A percentile compares a stretch with the other conserved stretches of the same genome.
phyloP scores from a whole-genome alignment of 305 asterid species.

The Solanum aculeatissimum region DNA sequence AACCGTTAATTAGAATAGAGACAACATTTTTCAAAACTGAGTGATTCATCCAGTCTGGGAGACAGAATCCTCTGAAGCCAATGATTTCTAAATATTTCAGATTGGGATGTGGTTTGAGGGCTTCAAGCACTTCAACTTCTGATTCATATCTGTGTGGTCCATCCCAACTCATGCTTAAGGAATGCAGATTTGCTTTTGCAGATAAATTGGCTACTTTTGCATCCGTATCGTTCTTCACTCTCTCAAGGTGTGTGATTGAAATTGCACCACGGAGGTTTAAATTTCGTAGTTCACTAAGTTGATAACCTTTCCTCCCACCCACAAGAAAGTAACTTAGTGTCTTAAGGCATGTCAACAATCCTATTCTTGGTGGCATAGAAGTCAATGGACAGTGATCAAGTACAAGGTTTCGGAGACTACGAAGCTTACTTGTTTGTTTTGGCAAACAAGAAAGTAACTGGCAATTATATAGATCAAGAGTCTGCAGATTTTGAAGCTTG shows the following conservation, averaged over 20 bases:
- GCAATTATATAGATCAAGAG: constrained; percentile 2
- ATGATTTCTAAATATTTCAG: neutral
- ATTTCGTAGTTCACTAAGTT: neutral
- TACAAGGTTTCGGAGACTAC: constrained; percentile 14
- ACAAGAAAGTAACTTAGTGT: neutral
- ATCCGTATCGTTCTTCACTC: neutral
- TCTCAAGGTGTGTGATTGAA: constrained; percentile 7
- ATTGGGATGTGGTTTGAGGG: constrained; percentile 14
- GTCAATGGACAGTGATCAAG: neutral
- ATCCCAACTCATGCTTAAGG: neutral
- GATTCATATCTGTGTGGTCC: neutral
- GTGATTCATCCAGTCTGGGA: constrained; percentile 13
- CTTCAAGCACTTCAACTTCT: constrained; percentile 1
- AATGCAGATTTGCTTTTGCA: neutral
- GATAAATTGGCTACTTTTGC: neutral
- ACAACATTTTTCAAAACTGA: neutral
- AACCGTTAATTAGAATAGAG: fast-evolving
- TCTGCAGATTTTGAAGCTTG: constrained; percentile 12
- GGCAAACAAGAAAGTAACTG: constrained; percentile 7
- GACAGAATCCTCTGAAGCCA: constrained; percentile 2
- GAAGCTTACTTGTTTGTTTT: neutral
- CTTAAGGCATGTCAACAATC: neutral
- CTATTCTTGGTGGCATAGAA: neutral
- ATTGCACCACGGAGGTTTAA: constrained; percentile 6
- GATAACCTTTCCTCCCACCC: neutral